Base-by-base conservation (phyloP, 2,329 filamentous ascomycete genomes). In the Aspergillus pseudonomiae region DNA sequence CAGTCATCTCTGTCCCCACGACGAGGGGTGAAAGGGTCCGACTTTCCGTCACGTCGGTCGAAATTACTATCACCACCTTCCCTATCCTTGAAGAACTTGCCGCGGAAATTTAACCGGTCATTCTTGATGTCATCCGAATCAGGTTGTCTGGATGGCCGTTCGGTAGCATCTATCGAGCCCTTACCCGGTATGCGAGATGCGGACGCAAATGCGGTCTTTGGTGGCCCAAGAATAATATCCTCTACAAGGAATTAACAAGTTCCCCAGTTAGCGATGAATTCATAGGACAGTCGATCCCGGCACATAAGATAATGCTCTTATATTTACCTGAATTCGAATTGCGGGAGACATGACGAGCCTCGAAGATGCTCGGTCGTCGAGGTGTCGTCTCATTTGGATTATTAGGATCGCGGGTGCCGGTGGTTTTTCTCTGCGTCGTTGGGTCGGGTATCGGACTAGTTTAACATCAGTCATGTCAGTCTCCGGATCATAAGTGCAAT, bases 171-270 rank as follows among this genome's bases (percentile, higher is more conserved):
- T 61, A 80, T 76, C 1, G 75, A 77, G 36, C 74, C 71, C 74
- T 85, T 85, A 41, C 79, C 78, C 66, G 76, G 71, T 59, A 78
- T 76, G 64, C 87, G 84, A 63, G 91, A 91, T 26, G 90, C 86
- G 1, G 93, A 96, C 59, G 92, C 88, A 77, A 97, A 97, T 52
- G 88, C 88, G 54, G 88, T 92, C 77, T 92, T 91, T 1, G 93
- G 92, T 24, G 93, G 93, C 16, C 92, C 93, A 63, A 97, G 90
- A 63, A 95, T 86, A 63, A 96, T 91, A 67, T 96, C 93, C 71
- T 96, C 94, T 72, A 86, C 81, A 55, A 39, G 24, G 28, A 39
- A 58, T 52, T 45, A 75, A 87, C 70, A 70, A 63, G 34, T 48
- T 32, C 63, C 12, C n/a, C 21, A 16, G 63, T 73, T 63, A 74